Evolutionary conservation across 495 filamentous ascomycete species (phyloP).

Genomic region (Annulohypoxylon bovei): DNA sequence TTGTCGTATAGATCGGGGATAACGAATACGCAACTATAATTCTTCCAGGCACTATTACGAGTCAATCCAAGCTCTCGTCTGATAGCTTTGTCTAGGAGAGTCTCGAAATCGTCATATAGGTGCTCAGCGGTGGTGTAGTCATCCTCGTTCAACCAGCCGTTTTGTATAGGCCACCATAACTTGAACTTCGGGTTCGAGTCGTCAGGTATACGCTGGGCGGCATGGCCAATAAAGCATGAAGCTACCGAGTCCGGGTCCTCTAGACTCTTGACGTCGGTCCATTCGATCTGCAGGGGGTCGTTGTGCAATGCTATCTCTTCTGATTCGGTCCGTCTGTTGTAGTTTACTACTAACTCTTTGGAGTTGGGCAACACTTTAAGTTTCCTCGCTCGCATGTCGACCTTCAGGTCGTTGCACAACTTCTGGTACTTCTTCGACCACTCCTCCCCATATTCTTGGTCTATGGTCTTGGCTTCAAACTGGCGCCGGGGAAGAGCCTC

Average conservation of each 20-base stretch:
- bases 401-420: conserved; percentile 86
- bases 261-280: conserved; percentile 80
- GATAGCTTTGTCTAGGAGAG: conserved; percentile 86
- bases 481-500: conserved; percentile 90
- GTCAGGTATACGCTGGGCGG: conserved; percentile 87
- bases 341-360: conserved; percentile 92
- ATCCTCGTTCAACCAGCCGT: conserved; percentile 88
- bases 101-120: conserved; percentile 84
- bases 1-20: conserved; percentile 98
- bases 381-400: conserved; percentile 91
- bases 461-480: conserved; percentile 73
- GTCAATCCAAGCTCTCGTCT: conserved; percentile 80
- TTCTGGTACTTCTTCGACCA: conserved; percentile 79
- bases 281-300: conserved; percentile 89
- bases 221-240: conserved; percentile 80
- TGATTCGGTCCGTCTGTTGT: conserved; percentile 80
- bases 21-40: conserved; percentile 93
- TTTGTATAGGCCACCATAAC: conserved; percentile 87
- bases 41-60: conserved; percentile 80
- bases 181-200: conserved; percentile 89
- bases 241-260: conserved; percentile 64
- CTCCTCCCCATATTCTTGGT: conserved; percentile 89
- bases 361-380: conserved; percentile 92
- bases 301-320: conserved; percentile 94
- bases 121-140: conserved; percentile 82